Evolutionary conservation across 2,329 filamentous ascomycete species (phyloP).

Genomic region (Lasiodiplodia theobromae): DNA sequence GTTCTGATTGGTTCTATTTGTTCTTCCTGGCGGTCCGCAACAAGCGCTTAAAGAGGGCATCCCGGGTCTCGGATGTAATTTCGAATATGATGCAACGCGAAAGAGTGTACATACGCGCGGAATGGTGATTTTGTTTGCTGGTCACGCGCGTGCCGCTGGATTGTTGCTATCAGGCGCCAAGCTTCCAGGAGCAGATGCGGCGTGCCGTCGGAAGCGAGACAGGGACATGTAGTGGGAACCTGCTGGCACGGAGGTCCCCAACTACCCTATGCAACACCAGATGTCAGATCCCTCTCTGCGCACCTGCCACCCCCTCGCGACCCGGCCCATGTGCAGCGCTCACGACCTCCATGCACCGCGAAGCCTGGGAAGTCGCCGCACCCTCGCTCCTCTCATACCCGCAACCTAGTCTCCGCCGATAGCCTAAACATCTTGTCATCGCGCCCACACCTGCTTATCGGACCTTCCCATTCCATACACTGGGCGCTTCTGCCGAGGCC

Average conservation of each 20-base stretch:
- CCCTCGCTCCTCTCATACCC: slow-evolving; percentile 11
- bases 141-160: slow-evolving; percentile 2
- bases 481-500: not conserved
- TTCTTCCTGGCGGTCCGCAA: slow-evolving; percentile 9
- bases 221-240: slow-evolving; percentile 13
- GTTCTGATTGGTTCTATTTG: slow-evolving; percentile 25
- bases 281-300: slow-evolving; percentile 21
- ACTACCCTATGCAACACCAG: slow-evolving; percentile 21
- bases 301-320: not conserved
- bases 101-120: slow-evolving; percentile 23
- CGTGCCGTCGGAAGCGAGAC: slow-evolving; percentile 24
- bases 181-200: slow-evolving; percentile 25
- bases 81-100: slow-evolving; percentile 12
- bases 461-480: slow-evolving; percentile 19
- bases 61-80: slow-evolving; percentile 21
- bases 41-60: slow-evolving; percentile 25
- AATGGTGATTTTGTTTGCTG: slow-evolving; percentile 23
- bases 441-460: slow-evolving; percentile 6
- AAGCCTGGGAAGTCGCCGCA: not conserved
- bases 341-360: slow-evolving; percentile 15
- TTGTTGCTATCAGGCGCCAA: slow-evolving; percentile 20
- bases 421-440: slow-evolving; percentile 5
- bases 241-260: slow-evolving; percentile 14
- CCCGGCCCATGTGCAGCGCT: slow-evolving; percentile 13
- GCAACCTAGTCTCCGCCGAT: slow-evolving; percentile 15